Evolutionary conservation across 1,284 basidiomycete species (phyloP), one percentile per base, ranked within the genome.

Genomic region (Cryptococcus hybrid): DNA sequence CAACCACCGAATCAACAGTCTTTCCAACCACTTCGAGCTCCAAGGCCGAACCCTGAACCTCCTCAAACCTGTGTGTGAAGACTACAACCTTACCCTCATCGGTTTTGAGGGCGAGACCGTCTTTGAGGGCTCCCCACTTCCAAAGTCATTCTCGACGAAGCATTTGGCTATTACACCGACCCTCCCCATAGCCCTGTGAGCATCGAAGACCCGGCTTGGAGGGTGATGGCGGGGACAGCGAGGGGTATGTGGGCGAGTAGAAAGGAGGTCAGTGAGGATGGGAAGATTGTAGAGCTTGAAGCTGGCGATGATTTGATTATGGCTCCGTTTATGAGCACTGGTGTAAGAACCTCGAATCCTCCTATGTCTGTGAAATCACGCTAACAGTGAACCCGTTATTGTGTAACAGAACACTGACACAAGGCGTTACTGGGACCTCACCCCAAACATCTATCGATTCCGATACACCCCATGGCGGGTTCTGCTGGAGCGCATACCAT

Each of bases 391-490:
- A 30, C 30, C 30, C 30, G 0, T 30, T 30, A 30, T 30, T 30
- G 37, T 38, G n/a, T 37, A 15, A 63, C 68, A 74, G 55, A 76
- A 78, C 59, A 75, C 76, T 50, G 81, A 82, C 60, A 82, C 80
- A 0, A 73, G 77, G 55, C 63, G 62, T 43, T 69, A 68, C 62
- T 80, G 79, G 79, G 67, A 73, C 45, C 60, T 82, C 3, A 80
- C 80, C 0, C 61, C 71, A 44, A 72, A 78, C 63, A 79, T 83
- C 57, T 83, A 81, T 68, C 74, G 82, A 42, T 82, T 77, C 67
- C 69, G 74, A 1, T 78, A 76, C 12, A 76, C 71, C 7, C 68
- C 4, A 64, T 75, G 62, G 58, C 47, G 8, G 66, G 72, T 52
- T 63, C 73, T 46, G 61, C 69, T 6, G 75, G 76, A 49, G 71